Conservation (phyloP, 1,284 basidiomycete species). For the Cutaneotrichosporon arboriforme region DNA sequence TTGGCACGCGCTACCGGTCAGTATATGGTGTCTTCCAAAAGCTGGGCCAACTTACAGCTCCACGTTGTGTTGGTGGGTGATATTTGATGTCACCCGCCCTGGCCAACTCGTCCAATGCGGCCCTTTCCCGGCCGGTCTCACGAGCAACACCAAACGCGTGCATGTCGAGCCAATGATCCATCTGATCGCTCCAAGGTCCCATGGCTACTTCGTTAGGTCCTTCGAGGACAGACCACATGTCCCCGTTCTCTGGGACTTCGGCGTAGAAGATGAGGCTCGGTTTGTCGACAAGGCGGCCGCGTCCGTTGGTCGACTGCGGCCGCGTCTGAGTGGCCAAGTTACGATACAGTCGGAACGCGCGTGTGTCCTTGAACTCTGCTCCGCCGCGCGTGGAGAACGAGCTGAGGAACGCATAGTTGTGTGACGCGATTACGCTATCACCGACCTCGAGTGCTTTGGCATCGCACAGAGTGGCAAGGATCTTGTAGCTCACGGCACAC, state of each 20-base stretch:
- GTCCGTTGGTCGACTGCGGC: background rate
- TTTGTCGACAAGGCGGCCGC: background rate
- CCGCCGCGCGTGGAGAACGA: background rate
- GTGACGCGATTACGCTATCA: background rate
- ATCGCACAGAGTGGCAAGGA: background rate
- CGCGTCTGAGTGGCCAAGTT: background rate
- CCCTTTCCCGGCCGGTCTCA: background rate
- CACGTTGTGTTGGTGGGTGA: background rate
- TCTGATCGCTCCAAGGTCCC: background rate
- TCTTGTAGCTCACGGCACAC: too few relatives aligned
- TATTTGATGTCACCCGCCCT: too few relatives aligned
- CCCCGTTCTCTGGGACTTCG: background rate
- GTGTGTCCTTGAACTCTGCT: background rate
- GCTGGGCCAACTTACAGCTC: background rate
- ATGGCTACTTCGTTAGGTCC: background rate
- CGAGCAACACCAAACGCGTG: background rate
- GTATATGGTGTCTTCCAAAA: background rate
- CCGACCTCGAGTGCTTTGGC: background rate
- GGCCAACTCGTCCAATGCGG: background rate
- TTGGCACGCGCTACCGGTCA: background rate
- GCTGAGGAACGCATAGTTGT: background rate
- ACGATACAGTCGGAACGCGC: background rate
- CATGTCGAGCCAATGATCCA: background rate
- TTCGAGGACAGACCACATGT: background rate
- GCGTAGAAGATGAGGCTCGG: slow-evolving; percentile 1